Percentiles rank a stretch among this genome's conserved stretches.
These are phyloP conservation scores for Clohesyomyces aquaticus DNA, from an alignment of 495 filamentous ascomycete genomes.

Conservation along the genomic window DNA sequence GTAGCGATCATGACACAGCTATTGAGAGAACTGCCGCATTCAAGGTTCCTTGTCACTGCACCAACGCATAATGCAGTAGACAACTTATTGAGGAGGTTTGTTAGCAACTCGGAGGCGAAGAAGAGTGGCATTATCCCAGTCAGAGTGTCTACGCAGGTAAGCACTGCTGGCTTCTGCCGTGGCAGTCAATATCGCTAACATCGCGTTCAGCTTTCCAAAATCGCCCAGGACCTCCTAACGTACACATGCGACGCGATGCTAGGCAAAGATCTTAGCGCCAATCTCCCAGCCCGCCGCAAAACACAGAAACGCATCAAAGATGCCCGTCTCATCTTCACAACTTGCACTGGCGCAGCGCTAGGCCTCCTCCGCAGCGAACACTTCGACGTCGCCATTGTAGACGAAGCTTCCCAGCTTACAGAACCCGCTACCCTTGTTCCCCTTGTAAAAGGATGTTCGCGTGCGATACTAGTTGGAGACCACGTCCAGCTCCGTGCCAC, in stretches of 20 bases:
- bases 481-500: slow-evolving; percentile 59
- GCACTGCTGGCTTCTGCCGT: slow-evolving; percentile 8
- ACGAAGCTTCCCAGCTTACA: slow-evolving; percentile 59
- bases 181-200: slow-evolving; percentile 3
- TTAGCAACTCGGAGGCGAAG: slow-evolving; percentile 33
- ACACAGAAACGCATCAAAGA: slow-evolving; percentile 52
- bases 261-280: slow-evolving; percentile 51
- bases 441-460: slow-evolving; percentile 54
- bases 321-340: slow-evolving; percentile 53
- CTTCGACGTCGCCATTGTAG: slow-evolving; percentile 56
- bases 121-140: slow-evolving; percentile 35
- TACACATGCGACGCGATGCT: slow-evolving; percentile 58
- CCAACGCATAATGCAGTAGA: slow-evolving; percentile 60
- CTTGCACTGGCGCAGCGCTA: slow-evolving; percentile 55
- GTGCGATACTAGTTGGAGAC: slow-evolving; percentile 57
- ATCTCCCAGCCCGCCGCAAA: slow-evolving; percentile 45
- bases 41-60: slow-evolving; percentile 53
- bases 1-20: slow-evolving; percentile 52
- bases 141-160: slow-evolving; percentile 55
- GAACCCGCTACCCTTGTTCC: slow-evolving; percentile 55
- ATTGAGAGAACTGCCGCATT: slow-evolving; percentile 36
- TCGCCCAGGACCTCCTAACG: slow-evolving; percentile 47
- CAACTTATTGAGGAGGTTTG: slow-evolving; percentile 55
- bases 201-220: slow-evolving; percentile 51
- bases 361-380: slow-evolving; percentile 52